These are phyloP conservation scores for Diplodia sapinea DNA, from an alignment of 2,329 filamentous ascomycete species.

Conservation along the genomic window DNA sequence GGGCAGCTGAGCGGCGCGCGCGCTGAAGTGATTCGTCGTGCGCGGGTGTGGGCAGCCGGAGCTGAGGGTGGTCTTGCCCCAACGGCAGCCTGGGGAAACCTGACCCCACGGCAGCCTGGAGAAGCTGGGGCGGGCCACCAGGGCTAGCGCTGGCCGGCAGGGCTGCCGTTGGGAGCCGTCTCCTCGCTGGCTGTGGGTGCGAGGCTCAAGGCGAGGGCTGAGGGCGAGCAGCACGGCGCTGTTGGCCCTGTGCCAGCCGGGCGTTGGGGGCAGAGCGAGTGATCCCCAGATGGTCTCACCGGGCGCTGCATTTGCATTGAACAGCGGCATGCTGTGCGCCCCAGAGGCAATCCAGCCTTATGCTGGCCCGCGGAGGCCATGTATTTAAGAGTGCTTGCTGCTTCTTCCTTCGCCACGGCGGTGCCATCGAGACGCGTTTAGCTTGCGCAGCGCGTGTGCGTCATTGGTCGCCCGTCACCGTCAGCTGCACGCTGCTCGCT, in stretches of 20 bases:
- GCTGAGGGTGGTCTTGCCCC: slow-evolving; percentile 8
- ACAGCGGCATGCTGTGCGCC: slow-evolving; percentile 13
- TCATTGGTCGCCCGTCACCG: slow-evolving; percentile 14
- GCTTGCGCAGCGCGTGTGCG: slow-evolving; percentile 15
- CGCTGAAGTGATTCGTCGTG: slow-evolving; percentile 2
- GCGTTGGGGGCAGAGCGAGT: background rate
- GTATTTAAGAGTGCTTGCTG: slow-evolving; percentile 16
- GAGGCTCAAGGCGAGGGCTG: background rate
- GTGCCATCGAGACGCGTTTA: background rate
- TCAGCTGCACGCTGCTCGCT: slow-evolving; percentile 5
- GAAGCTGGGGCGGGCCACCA: background rate
- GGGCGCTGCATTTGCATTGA: slow-evolving; percentile 10
- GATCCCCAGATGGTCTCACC: slow-evolving; percentile 21
- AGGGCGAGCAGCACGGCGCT: no score
- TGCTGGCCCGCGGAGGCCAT: background rate
- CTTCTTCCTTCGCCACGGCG: slow-evolving; percentile 11
- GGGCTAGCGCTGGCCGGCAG: background rate
- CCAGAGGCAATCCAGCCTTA: slow-evolving; percentile 6
- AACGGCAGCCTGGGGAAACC: background rate
- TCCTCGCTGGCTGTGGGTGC: no score
- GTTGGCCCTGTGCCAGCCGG: slow-evolving; percentile 5
- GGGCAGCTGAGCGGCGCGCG: slow-evolving; percentile 18
- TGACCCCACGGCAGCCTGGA: background rate
- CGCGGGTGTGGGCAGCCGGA: slow-evolving; percentile 1
- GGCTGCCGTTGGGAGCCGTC: background rate